Base-by-base conservation (phyloP, 2,329 filamentous ascomycete species). In the Sordariomycetes sp. region DNA sequence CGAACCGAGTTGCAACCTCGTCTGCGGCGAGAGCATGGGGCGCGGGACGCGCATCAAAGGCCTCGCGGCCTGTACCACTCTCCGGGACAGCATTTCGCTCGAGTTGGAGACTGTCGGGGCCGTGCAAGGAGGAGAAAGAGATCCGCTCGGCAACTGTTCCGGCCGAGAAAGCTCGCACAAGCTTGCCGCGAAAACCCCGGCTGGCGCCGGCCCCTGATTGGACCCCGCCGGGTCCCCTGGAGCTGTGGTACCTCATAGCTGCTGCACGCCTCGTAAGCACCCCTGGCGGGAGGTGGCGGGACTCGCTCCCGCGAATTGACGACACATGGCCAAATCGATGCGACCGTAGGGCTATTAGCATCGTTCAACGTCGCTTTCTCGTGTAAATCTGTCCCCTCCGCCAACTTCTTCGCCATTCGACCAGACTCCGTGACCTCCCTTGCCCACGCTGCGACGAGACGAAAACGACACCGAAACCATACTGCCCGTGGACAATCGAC, bases 251-350 rank as follows among this genome's bases (percentile, higher is more conserved):
- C 25, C 25, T 32, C 6, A 50, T 50, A 35, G 40, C 40, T 40
- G 14, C 12, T 40, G 37, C 12, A 40, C 12, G 40, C 40, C 18
- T 8, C 40, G 6, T 16, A 18, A 46, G 40, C n/a, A 46, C 40
- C 40, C 40, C 40, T 46, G 18, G 40, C 40, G 5, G 18, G 40
- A 8, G 5, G 40, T 46, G 14, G 40, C 40, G 40, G 40, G 40
- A 18, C 40, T 7, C 40, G 11, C 14, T 6, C 40, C 40, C 22
- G 46, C 18, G 51, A 50, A 37, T 57, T 57, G 55, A 57, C 55
- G 55, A 57, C 55, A 57, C 46, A 57, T 57, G 43, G 55, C 55
- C 55, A 57, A 52, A 57, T n/a, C n/a, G n/a, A n/a, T 51, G 46
- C 46, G 14, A 28, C 48, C 18, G n/a, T n/a, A 46, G 40, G 40